Evolutionary conservation across 371 early-diverging fungal species (phyloP), one percentile per base, ranked within the genome.

Genomic region (Thermomucor indicae-seudaticae): DNA sequence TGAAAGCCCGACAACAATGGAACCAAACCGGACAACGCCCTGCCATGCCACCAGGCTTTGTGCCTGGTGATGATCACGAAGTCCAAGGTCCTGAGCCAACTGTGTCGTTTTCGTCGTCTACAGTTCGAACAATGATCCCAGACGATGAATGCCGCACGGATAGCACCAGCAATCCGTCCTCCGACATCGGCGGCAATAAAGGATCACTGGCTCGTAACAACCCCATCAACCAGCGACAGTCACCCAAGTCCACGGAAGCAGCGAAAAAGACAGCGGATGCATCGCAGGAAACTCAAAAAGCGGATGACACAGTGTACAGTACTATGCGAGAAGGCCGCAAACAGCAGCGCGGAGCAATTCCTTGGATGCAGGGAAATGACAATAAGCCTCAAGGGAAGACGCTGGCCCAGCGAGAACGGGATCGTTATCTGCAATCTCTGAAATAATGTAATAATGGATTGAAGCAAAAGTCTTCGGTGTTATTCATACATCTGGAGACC

Each of bases 41-140:
- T 2, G 40, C 58, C 2, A 57, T 66, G 61, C 60, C 67, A 19
- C 29, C 52, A 29, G 62, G 48, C n/a, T 64, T 62, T 38, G 55
- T 59, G 57, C 34, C 39, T 14, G 53, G 50, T 3, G 56, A 47
- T 19, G 51, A 39, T 10, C 6, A n/a, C n/a, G n/a, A n/a, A n/a
- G n/a, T 40, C 7, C 48, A 56, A 24, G 62, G 34, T 2, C 62
- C 54, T 6, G 45, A 44, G 2, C 62, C 64, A 6, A 67, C 68
- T 2, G 61, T 53, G 4, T 64, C 72, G 7, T 65, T 67, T 49
- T 72, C 68, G 12, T 68, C 72, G 16, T 65, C 68, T 3, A 72
- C 72, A 28, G 68, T 61, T 38, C 60, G 56, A 5, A 72, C 72
- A 8, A 64, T 72, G 66, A 65, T 72, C 39, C 68, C 66, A 38